Base-by-base conservation (phyloP, 2,329 filamentous ascomycete species). In the Fusarium austroafricanum region DNA sequence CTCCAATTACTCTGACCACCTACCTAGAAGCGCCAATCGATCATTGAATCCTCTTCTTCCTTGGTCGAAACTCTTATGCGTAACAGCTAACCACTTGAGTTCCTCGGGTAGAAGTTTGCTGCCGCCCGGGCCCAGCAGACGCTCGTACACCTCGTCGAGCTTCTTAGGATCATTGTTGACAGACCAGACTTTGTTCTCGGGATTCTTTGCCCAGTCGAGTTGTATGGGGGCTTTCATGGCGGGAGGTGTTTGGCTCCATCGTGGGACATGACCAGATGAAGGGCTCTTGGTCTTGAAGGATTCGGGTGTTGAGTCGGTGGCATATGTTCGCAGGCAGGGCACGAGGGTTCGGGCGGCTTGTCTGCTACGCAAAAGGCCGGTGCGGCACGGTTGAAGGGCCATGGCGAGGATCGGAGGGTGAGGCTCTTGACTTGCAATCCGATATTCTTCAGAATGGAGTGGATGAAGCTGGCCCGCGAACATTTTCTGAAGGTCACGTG, bases 61-160 rank as follows among this genome's bases (percentile, higher is more conserved):
- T 76, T 98, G 94, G 77, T 99, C 95, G 76, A 97, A 98, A 80
- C 94, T 97, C 87, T 98, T 98, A 80, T 98, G 96, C 70, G 96
- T 99, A 56, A 99, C 88, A 29, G 94, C 94, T 75, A 98, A 83
- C 96, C 96, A 99, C 82, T 97, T 98, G 65, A 96, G 85, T 81
- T 99, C 95, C 17, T 97, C 94, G 3, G 91, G 90, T 59, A 99
- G 84, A 77, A 96, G 78, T 72, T 86, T 87, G 71, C 92, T 87
- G 58, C 92, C 92, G 44, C 86, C 89, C 45, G 83, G 83, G 8
- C 94, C 95, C 55, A 98, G 81, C 71, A 98, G 86, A 53, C 84
- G 84, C 70, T 87, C 84, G 79, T 97, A 97, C 79, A 93, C 91
- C 47, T 87, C 83, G 77, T 98, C 91, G 55, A 99, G 83, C 75